Conservation (phyloP, 2,329 filamentous ascomycete species). For the Xenosphaeropsis pyriputrescens region DNA sequence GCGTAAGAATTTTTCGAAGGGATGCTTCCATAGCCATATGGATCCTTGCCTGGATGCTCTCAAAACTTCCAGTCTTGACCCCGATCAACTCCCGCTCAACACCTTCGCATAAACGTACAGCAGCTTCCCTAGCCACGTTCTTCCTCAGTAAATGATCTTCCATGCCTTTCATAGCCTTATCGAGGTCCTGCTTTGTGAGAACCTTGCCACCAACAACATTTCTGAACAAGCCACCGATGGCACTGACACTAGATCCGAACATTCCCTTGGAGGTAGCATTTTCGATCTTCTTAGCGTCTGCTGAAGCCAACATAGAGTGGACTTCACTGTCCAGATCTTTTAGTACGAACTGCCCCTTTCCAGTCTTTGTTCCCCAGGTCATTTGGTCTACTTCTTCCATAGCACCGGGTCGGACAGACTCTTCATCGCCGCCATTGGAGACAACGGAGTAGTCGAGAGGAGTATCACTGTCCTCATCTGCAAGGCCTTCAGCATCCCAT, state of each 20-base stretch:
- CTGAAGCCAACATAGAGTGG: conserved; percentile 70
- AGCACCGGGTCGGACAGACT: conserved; percentile 33
- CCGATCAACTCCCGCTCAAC: conserved; percentile 84
- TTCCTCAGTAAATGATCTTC: conserved; percentile 89
- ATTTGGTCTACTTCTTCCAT: conserved; percentile 64
- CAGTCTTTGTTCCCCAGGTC: conserved; percentile 73
- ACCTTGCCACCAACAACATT: conserved; percentile 94
- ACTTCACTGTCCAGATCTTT: conserved; percentile 92
- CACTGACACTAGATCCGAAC: conserved; percentile 65
- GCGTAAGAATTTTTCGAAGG: conserved; percentile 87
- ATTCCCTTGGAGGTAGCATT: conserved; percentile 40
- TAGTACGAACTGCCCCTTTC: conserved; percentile 83
- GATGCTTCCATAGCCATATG: conserved; percentile 83
- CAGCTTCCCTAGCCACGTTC: conserved; percentile 91
- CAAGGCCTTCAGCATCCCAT: conserved; percentile 82
- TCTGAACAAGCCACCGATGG: conserved; percentile 77
- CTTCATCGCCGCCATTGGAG: conserved; percentile 32
- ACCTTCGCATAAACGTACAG: conserved; percentile 76
- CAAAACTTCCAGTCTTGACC: conserved; percentile 83
- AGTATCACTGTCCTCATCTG: conserved; percentile 63
- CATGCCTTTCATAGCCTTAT: conserved; percentile 90
- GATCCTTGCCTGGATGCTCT: conserved; percentile 73
- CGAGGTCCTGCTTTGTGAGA: conserved; percentile 74
- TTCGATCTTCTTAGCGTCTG: conserved; percentile 47
- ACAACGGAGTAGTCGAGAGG: conserved; percentile 83